Evolutionary conservation across 176 grass and related monocot species (phyloP).

Genomic region (Canna indica): DNA sequence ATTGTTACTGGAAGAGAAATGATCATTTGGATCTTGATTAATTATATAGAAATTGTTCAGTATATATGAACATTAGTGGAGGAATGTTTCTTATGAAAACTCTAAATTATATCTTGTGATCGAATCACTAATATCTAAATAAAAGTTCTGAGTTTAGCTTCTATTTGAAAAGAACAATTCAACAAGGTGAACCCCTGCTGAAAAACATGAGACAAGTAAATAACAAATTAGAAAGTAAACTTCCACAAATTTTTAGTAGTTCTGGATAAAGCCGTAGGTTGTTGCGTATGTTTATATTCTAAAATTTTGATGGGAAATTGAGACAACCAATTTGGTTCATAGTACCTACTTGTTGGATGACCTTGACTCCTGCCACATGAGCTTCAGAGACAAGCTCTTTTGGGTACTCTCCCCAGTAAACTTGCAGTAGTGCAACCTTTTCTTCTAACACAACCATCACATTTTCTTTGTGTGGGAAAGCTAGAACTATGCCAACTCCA

Average conservation of each 20-base stretch:
- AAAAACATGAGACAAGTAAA: not conserved
- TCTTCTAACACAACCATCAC: conserved; percentile 73
- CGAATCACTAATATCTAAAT: too few species aligned
- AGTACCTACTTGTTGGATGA: conserved; percentile 74
- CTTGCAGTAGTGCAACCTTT: conserved; percentile 64
- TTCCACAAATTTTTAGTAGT: not conserved
- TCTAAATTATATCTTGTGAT: too few species aligned
- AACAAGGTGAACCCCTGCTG: not conserved
- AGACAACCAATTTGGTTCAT: not conserved
- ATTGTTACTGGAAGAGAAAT: too few species aligned
- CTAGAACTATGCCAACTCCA: conserved; percentile 54
- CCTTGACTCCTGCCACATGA: conserved; percentile 72
- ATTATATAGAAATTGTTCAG: too few species aligned
- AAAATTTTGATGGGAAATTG: not conserved
- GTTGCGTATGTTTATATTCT: not conserved
- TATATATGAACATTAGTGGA: too few species aligned
- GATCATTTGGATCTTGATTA: too few species aligned
- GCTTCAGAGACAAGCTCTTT: conserved; percentile 51
- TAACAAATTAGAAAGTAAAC: not conserved
- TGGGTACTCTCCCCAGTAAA: conserved; percentile 88
- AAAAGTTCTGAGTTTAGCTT: not conserved
- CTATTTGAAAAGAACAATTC: not conserved
- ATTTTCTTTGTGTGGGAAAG: conserved; percentile 75
- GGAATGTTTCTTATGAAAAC: too few species aligned
- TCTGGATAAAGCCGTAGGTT: not conserved